Conservation (phyloP, 441 rosid species). For the Adansonia madagascariensis region DNA sequence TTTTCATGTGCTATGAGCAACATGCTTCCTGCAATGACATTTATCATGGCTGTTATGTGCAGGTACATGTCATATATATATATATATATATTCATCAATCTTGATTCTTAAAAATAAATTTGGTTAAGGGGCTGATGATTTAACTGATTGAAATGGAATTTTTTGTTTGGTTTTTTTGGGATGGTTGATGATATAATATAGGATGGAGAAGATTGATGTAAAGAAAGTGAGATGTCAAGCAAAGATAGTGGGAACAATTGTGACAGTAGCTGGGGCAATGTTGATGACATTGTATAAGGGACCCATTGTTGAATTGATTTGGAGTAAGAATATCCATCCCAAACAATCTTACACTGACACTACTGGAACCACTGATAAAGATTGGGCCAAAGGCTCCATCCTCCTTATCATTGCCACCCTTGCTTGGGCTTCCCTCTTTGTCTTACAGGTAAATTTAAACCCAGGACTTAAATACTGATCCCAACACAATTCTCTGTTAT, state of each 20-base stretch:
- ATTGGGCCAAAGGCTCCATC: constrained; percentile 75
- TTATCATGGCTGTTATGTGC: constrained; percentile 72
- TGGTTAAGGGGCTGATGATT: not conserved
- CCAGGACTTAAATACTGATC: not conserved
- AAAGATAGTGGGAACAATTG: constrained; percentile 73
- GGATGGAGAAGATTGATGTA: constrained; percentile 65
- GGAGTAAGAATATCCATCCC: constrained; percentile 47
- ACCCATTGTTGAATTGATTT: constrained; percentile 50
- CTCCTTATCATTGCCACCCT: constrained; percentile 81
- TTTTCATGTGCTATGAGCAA: constrained; percentile 88
- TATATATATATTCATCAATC: too few species aligned
- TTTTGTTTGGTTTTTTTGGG: not conserved
- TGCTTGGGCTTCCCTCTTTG: constrained; percentile 86
- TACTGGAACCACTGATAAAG: constrained; percentile 37
- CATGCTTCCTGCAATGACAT: constrained; percentile 84
- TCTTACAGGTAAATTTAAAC: constrained; percentile 61
- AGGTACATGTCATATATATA: too few species aligned
- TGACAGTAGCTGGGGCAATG: constrained; percentile 86
- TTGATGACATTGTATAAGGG: constrained; percentile 82
- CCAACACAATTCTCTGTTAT: too few species aligned
- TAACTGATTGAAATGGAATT: not conserved
- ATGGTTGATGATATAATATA: too few species aligned
- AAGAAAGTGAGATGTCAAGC: constrained; percentile 76
- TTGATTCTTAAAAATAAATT: not conserved
- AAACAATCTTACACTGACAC: constrained; percentile 29